phyloP scores from a whole-genome alignment of 1,139 yeast species.

The Kodamaea fungicola region DNA sequence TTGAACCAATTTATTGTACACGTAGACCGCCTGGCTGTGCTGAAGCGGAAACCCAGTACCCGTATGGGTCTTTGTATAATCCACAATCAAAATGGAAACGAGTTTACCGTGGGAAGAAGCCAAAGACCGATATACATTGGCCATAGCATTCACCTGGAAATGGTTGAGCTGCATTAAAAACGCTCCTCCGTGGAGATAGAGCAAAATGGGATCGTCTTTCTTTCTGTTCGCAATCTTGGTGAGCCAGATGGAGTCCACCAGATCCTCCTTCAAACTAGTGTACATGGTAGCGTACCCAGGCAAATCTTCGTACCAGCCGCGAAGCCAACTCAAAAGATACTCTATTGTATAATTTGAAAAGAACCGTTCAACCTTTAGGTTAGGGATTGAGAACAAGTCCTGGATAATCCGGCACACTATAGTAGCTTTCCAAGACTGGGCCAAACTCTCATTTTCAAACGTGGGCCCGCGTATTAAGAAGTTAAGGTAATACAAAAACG shows the following conservation, averaged over 20 bases:
- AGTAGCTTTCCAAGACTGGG: conserved; percentile 5
- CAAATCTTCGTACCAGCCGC: conserved; percentile 3
- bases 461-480: conserved; percentile 4
- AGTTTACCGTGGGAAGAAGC: conserved; percentile 21
- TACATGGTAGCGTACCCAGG: conserved; percentile 32
- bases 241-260: conserved; percentile 34
- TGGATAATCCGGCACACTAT: conserved; percentile 2
- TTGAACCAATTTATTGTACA: conserved; percentile 24
- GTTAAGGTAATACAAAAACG: conserved; percentile 1
- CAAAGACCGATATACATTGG: conserved; percentile 28
- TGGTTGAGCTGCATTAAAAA: conserved; percentile 26
- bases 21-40: conserved; percentile 28
- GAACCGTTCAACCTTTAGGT: conserved; percentile 1
- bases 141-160: conserved; percentile 26
- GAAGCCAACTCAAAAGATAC: conserved; percentile 2
- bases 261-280: conserved; percentile 9
- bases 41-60: conserved; percentile 35
- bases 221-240: conserved; percentile 25
- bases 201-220: conserved; percentile 30
- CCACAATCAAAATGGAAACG: conserved; percentile 33
- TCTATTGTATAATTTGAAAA: conserved; percentile 3
- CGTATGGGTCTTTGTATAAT: conserved; percentile 32
- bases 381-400: conserved; percentile 2
- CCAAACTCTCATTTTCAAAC: conserved; percentile 3
- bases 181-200: conserved; percentile 46